A percentile compares a stretch with the other conserved stretches of the same genome.
Evolutionary conservation across 306 rosid genomes (phyloP).

Genomic region (Gillenia trifoliata): DNA sequence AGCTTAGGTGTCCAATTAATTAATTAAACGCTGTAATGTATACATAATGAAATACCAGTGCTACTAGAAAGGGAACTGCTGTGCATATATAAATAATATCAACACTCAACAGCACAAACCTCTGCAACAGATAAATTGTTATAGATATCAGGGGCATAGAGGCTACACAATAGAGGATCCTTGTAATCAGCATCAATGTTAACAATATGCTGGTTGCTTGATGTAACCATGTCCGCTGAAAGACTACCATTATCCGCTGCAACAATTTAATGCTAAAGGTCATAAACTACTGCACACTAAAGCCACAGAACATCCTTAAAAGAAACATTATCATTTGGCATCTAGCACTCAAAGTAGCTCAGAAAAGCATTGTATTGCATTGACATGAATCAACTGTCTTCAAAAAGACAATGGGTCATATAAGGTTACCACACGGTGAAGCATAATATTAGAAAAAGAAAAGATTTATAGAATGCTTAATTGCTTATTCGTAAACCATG

Average conservation of each 20-base stretch:
- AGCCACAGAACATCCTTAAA: not conserved
- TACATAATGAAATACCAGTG: not conserved
- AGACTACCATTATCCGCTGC: conserved; percentile 33
- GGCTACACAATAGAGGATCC: conserved; percentile 65
- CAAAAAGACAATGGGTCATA: not conserved
- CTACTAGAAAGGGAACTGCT: conserved; percentile 1
- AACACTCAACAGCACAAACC: conserved; percentile 43
- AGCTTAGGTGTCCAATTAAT: not conserved
- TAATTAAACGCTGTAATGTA: not conserved
- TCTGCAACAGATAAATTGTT: conserved; percentile 58
- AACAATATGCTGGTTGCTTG: conserved; percentile 33
- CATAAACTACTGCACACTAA: not conserved
- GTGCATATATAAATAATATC: not conserved
- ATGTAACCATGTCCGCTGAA: conserved; percentile 19
- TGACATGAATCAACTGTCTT: not conserved
- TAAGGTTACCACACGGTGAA: not conserved
- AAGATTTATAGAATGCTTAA: not conserved
- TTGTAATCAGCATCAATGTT: conserved; percentile 63
- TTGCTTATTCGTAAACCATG: not conserved
- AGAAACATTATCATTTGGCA: conserved; percentile 1
- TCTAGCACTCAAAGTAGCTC: not conserved
- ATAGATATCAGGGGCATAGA: conserved; percentile 75
- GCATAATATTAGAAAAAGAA: not conserved
- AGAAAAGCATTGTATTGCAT: not conserved
- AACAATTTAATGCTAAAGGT: conserved; percentile 16